These are phyloP conservation scores for Chernovozyma sophiae-reginae DNA, from an alignment of 1,139 yeast genomes.

Conservation along the genomic window DNA sequence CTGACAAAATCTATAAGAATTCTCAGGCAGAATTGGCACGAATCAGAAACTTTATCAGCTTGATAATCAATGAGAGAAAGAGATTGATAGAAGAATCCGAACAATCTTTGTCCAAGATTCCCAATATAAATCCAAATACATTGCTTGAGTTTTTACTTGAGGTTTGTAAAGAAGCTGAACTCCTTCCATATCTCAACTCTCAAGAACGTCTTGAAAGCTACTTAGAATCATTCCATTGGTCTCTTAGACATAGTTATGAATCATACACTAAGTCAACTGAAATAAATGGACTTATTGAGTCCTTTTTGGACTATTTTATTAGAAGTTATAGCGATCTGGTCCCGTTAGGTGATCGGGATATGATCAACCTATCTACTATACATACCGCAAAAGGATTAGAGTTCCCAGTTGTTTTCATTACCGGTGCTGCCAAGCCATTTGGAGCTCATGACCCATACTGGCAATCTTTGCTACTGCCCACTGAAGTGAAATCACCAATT, in stretches of 20 bases:
- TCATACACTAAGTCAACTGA: constrained; percentile 10
- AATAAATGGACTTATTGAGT: constrained; percentile 10
- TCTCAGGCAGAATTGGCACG: background rate
- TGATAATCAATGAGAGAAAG: constrained; percentile 12
- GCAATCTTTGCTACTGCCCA: constrained; percentile 13
- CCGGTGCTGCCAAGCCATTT: constrained; percentile 26
- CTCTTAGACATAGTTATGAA: constrained; percentile 20
- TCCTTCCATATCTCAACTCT: constrained; percentile 2
- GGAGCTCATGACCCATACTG: constrained; percentile 11
- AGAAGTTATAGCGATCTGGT: constrained; percentile 45
- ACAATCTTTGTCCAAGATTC: background rate
- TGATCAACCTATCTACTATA: constrained; percentile 55
- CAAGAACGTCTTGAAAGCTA: constrained; percentile 13
- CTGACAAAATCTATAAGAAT: background rate
- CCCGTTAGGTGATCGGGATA: constrained; percentile 21
- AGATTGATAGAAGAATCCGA: background rate
- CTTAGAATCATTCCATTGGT: constrained; percentile 23
- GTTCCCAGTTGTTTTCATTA: constrained; percentile 62
- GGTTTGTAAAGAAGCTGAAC: constrained; percentile 1
- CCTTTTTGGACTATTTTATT: constrained; percentile 36
- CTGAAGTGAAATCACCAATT: background rate
- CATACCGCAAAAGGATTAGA: constrained; percentile 74
- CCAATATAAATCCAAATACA: constrained; percentile 2
- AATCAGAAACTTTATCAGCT: constrained; percentile 9
- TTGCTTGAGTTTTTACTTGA: constrained; percentile 3